Evolutionary conservation across 805 yeast genomes (phyloP), one percentile per base, ranked within the genome.

Genomic region (Starmera amethionina): DNA sequence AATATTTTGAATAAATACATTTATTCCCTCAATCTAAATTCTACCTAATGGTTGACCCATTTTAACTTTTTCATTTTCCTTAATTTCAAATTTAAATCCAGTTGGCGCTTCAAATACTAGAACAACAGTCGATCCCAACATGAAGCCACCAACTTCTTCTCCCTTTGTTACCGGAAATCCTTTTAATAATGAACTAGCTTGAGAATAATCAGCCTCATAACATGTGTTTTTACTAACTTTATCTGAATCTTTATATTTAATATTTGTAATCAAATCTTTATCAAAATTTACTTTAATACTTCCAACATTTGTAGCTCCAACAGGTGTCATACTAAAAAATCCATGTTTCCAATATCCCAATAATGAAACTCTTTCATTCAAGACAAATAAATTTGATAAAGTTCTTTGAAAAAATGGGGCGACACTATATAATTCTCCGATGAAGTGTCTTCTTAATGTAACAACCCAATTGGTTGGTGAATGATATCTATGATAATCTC

Each of bases 301-400:
- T 6, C 99, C 99, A 28, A 93, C 99, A 63, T 93, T 93, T 3
- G 98, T 93, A 19, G 99, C 99, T 12, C 99, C 99, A 11, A 93
- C 98, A 0, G 99, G 97, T 1, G 96, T 90, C 99, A 93, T 93
- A 48, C 94, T 82, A 65, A 93, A 93, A 53, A 93, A 93, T 0
- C 99, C 99, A 58, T 93, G 74, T 57, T 83, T 85, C 98, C 98
- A 93, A 54, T 86, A 79, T 2, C 99, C 99, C 42, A 93, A 71
- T 38, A 93, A 64, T 0, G 98, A 95, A 4, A 93, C 98, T 51
- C 99, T 74, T 63, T 93, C 99, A 58, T 93, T 93, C 50, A 93
- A 66, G 4, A 90, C 85, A 58, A 93, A 93, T 47, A 93, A 72
- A 32, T 93, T 90, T 40, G 82, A 81, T 42, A 93, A 73, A 19